phyloP scores from a whole-genome alignment of 1,284 basidiomycete genomes.

The Moniliella sp. region DNA sequence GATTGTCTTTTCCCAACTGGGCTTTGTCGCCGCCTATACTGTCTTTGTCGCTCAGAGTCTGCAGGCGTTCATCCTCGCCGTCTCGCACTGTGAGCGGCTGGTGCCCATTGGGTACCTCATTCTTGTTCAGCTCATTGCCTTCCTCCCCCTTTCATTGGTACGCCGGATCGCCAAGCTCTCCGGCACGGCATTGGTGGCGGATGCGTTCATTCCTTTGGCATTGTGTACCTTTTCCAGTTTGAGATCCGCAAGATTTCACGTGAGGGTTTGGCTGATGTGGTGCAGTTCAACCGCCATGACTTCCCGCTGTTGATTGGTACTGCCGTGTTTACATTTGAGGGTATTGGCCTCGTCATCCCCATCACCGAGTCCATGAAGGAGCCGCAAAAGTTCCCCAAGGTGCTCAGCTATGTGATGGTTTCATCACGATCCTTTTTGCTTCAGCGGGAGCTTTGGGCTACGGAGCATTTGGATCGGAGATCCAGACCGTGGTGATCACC shows the following conservation, averaged over 20 bases:
- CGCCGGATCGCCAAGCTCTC: constrained; percentile 48
- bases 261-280: constrained; percentile 44
- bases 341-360: constrained; percentile 88
- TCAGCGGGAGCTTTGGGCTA: constrained; percentile 74
- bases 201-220: constrained; percentile 73
- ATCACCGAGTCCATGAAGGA: constrained; percentile 83
- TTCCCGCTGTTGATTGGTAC: constrained; percentile 87
- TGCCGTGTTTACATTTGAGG: constrained; percentile 96
- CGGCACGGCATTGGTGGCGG: constrained; percentile 72
- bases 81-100: constrained; percentile 53
- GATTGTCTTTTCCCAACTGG: constrained; percentile 71
- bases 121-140: constrained; percentile 57
- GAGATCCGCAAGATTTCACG: constrained; percentile 17
- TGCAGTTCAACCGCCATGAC: constrained; percentile 67
- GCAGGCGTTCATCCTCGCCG: constrained; percentile 54
- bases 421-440: constrained; percentile 56
- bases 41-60: constrained; percentile 90
- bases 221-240: constrained; percentile 34
- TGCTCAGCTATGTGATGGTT: constrained; percentile 76
- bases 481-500: constrained; percentile 81
- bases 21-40: constrained; percentile 67
- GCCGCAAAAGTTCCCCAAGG: constrained; percentile 72
- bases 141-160: constrained; percentile 37
- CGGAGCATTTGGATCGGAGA: constrained; percentile 61
- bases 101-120: constrained; percentile 62